Percentiles rank a stretch among this genome's conserved stretches.
Conservation (phyloP, 495 filamentous ascomycete species). For the Astrothelium macrocarpum region DNA sequence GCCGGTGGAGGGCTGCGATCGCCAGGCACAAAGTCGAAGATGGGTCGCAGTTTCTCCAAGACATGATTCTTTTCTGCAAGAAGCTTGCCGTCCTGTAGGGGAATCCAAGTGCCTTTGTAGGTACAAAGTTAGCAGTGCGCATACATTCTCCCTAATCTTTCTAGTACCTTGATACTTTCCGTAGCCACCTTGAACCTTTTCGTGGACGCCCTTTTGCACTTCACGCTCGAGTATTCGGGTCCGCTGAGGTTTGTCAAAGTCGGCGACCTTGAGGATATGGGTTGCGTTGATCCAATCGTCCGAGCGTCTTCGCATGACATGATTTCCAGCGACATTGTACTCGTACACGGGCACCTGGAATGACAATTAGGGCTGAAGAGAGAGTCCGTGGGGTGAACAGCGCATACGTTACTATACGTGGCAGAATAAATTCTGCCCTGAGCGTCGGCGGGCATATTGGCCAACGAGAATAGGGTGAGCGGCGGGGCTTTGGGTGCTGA, state of each 20-base stretch:
- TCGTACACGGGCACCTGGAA: conserved; percentile 81
- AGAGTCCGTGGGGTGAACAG: conserved; percentile 6
- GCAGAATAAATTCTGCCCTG: conserved; percentile 63
- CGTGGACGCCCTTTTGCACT: conserved; percentile 89
- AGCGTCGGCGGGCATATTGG: conserved; percentile 3
- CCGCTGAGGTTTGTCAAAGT: conserved; percentile 79
- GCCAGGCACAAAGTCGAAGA: conserved; percentile 83
- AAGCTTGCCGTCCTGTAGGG: conserved; percentile 65
- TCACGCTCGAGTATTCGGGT: conserved; percentile 93
- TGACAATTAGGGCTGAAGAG: conserved; percentile 8
- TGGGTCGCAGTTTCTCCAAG: conserved; percentile 66
- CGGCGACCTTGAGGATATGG: conserved; percentile 59
- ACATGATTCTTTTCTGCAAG: conserved; percentile 81
- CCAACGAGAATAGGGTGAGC: background rate
- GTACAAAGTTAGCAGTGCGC: background rate
- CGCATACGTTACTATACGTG: conserved; percentile 84
- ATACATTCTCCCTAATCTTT: conserved; percentile 4
- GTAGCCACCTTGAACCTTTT: conserved; percentile 97
- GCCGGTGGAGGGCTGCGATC: conserved; percentile 84
- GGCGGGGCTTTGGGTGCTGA: background rate
- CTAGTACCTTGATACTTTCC: conserved; percentile 87
- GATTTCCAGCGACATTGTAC: conserved; percentile 65
- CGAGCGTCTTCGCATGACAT: conserved; percentile 79
- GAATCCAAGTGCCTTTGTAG: conserved; percentile 81
- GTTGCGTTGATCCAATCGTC: conserved; percentile 40